These are phyloP conservation scores for Kodamaea ohmeri DNA, from an alignment of 1,139 yeast species.

Conservation along the genomic window DNA sequence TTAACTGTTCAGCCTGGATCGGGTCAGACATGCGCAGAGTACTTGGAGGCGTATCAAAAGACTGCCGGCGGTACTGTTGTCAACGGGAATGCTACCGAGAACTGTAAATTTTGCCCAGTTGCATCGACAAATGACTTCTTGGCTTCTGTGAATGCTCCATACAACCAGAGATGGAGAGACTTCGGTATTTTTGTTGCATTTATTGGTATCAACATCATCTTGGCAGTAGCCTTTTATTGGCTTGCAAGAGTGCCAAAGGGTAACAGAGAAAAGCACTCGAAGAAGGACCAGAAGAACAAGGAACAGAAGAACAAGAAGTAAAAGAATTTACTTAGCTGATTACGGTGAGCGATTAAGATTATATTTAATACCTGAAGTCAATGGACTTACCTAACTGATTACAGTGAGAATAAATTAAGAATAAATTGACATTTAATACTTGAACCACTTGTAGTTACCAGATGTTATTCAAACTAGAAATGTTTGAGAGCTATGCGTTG, in stretches of 20 bases:
- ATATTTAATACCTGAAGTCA: no score
- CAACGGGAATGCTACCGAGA: slow-evolving; percentile 40
- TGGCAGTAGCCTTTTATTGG: slow-evolving; percentile 25
- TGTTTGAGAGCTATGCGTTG: no score
- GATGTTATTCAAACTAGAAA: no score
- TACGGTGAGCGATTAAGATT: no score
- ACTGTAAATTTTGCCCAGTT: slow-evolving; percentile 53
- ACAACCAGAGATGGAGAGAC: slow-evolving; percentile 63
- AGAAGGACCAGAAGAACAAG: neutral
- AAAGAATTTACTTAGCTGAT: no score
- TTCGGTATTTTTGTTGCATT: slow-evolving; percentile 52
- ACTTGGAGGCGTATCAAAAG: slow-evolving; percentile 44
- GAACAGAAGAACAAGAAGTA: neutral
- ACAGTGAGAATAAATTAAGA: no score
- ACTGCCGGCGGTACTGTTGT: slow-evolving; percentile 50
- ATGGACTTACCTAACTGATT: no score
- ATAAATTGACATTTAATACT: no score
- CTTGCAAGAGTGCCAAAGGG: slow-evolving; percentile 33
- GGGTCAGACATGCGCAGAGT: slow-evolving; percentile 55
- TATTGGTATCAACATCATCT: slow-evolving; percentile 21
- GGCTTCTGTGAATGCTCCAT: slow-evolving; percentile 37
- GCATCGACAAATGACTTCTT: slow-evolving; percentile 52
- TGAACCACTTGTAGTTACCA: no score
- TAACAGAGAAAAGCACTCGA: slow-evolving; percentile 25
- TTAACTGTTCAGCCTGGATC: slow-evolving; percentile 42